Base-by-base conservation (phyloP, 2,329 filamentous ascomycete species). In the Penicillium sp. region DNA sequence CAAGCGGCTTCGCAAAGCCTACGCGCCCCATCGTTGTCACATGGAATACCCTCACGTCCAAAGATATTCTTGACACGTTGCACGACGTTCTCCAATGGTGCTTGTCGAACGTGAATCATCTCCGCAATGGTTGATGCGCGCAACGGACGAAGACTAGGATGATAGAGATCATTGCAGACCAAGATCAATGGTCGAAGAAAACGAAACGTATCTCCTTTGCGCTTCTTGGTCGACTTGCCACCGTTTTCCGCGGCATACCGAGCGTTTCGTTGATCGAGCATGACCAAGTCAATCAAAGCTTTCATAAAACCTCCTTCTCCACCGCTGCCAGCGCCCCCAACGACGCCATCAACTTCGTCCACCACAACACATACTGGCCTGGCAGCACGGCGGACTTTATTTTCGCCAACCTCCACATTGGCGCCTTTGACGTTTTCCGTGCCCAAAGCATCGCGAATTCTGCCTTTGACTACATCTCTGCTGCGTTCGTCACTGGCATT, bases 91-190 rank as follows among this genome's bases (percentile, higher is more conserved):
- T 95, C 90, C 8, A 97, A 72, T 0, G 87, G 84, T 2, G 93
- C 90, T 59, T 93, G 93, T 41, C 91, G 88, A 32, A 95, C 85
- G 62, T 95, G 90, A 24, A 98, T 84, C 35, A 97, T 83, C 66
- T 98, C 93, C 0, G 91, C 93, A 43, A 93, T 72, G 5, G 76
- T 82, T 0, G 89, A 90, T 54, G 91, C 86, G n/a, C 93, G 83
- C 6, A 98, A 75, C 0, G 88, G 90, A 27, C 90, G 81, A 36
- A 98, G 77, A 18, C 90, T 88, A 4, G 91, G 84, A 58, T 95
- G 90, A 63, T 98, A 98, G 1, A 97, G 83, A 66, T 98, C 94
- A 61, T 98, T 98, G 74, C 93, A 98, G 58, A 98, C 93, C 41
- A 98, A 76, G 43, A 98, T 89, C 28, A 98, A 75, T 0, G 93